Evolutionary conservation across 2,329 filamentous ascomycete genomes (phyloP), one percentile per base, ranked within the genome.

Genomic region (Mycosphaerelloides madeirae): DNA sequence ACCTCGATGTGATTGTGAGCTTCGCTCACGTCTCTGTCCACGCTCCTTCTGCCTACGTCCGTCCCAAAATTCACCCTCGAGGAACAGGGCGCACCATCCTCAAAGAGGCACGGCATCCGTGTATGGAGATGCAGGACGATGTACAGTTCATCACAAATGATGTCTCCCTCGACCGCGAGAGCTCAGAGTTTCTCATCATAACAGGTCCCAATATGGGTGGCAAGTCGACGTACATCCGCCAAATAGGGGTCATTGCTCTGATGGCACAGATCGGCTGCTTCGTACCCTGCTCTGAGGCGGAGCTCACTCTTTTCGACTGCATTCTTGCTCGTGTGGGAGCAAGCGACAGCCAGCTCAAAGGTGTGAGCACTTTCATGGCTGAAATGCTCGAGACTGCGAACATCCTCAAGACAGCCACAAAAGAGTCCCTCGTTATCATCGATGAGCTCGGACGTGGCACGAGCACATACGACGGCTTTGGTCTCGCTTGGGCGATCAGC

Each of bases 321-420:
- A 95, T 98, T 50, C 84, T 98, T 31, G 93, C 94, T 0, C 85
- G 93, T 57, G 93, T 98, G 0, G 93, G 94, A 32, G 94, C 93
- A 6, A 93, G 86, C 57, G 94, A 98, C 68, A 95, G 87, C 6
- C 93, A 97, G 67, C 83, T 98, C 52, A 97, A 97, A 69, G 93
- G 93, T 29, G 93, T 98, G 2, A 95, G 88, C 3, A 98, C 93
- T 0, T 98, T 98, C 68, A 98, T 98, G 94, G 93, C 93, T 1
- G 93, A 98, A 71, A 98, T 98, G 93, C 79, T 98, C 16, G 93
- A 98, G 66, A 98, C 93, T 1, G 89, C 93, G 55, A 97, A 97
- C 65, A 98, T 98, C 54, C 82, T 98, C 62, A 97, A 97, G 70
- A 94, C 88, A 0, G 93, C 93, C 2, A 98, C 93, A 0, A 81